A percentile compares a stretch with the other conserved stretches of the same genome.
Conservation (phyloP, 2,329 filamentous ascomycete genomes). For the Aphanocladium album region DNA sequence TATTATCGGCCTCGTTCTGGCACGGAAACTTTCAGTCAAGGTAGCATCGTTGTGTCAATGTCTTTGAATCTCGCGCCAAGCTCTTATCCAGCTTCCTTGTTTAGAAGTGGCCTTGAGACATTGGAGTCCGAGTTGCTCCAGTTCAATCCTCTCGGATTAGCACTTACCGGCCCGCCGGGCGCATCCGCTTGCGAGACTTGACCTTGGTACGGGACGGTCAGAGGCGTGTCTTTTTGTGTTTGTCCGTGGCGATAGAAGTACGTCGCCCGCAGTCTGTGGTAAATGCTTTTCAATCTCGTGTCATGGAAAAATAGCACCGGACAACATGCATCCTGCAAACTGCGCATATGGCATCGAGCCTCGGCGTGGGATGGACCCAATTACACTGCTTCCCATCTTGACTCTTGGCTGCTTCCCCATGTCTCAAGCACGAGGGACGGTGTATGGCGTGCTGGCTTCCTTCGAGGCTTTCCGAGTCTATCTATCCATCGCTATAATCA, state of each 20-base stretch:
- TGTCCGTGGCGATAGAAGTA: too few relatives aligned
- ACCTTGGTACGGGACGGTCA: too few relatives aligned
- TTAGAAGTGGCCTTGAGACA: constrained; percentile 12
- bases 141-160: too few relatives aligned
- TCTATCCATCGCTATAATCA: not conserved
- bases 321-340: too few relatives aligned
- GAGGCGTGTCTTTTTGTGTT: too few relatives aligned
- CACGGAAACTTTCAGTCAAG: not conserved
- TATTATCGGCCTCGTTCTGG: not conserved
- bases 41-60: constrained; percentile 5
- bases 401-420: not conserved
- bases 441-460: too few relatives aligned
- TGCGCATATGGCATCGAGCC: not conserved
- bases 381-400: not conserved
- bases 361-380: not conserved
- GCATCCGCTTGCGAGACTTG: not conserved
- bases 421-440: not conserved
- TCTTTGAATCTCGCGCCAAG: constrained; percentile 9
- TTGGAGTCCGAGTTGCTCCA: not conserved
- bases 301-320: too few relatives aligned
- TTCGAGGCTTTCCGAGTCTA: too few relatives aligned
- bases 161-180: too few relatives aligned
- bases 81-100: constrained; percentile 10
- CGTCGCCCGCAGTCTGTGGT: too few relatives aligned
- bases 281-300: too few relatives aligned